Base-by-base conservation (phyloP, 1,284 basidiomycete species). In the Fomitopsis pinicola region DNA sequence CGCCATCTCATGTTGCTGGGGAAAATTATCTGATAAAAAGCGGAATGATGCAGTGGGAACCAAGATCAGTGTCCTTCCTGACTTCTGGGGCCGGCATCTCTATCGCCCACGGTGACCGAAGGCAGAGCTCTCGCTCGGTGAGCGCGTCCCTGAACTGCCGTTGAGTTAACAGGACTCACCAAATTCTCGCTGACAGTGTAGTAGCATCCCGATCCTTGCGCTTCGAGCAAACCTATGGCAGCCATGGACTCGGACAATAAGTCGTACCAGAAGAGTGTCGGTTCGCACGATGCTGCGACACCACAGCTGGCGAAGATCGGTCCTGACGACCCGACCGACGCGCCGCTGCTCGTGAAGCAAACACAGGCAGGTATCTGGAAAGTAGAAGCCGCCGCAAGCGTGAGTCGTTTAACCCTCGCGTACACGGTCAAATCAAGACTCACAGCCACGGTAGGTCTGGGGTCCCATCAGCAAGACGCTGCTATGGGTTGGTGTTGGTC, bases 301-400 rank as follows among this genome's bases (percentile, higher is more conserved):
- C 52, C 33, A 4, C 36, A 40, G 52, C n/a, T 54, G 36, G 17
- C 52, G 9, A 54, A 40, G 35, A 22, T 9, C 35, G n/a, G 12
- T 33, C 3, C 4, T 8, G 3, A 40, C 5, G 52, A 54, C n/a
- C 17, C 28, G 6, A 40, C 9, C 9, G 52, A 54, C 15, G 17
- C 35, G 12, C 52, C 35, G 33, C 35, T 38, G 33, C 35, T 54
- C 19, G 33, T 54, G 15, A 54, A 54, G 36, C 50, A 53, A 26
- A 53, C 46, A 22, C 50, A 53, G 26, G 50, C 58, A 4, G 48
- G 50, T 33, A 54, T 59, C 35, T 58, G 56, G 56, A 58, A 48
- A 28, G 56, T 58, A 15, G 56, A 58, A 33, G 56, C 56, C 14
- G 56, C 56, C 3, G 56, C 42, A 35, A 46, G 35, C 12, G 56